Evolutionary conservation across 2,329 filamentous ascomycete genomes (phyloP).

Genomic region (Botrytis squamosa): DNA sequence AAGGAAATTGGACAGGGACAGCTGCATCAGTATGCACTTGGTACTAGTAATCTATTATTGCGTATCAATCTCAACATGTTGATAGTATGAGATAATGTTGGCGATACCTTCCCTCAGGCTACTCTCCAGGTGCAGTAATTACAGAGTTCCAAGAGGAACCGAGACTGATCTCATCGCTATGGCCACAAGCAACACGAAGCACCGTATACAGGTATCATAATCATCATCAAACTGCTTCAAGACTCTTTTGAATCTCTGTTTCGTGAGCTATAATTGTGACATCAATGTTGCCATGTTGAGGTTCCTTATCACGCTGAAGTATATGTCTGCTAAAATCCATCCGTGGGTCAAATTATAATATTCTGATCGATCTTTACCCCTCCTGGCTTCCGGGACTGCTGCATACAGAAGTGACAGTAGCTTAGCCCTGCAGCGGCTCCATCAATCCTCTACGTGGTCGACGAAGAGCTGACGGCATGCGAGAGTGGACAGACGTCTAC

Average conservation of each 20-base stretch:
- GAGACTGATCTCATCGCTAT: not conserved
- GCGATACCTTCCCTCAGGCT: too few species aligned
- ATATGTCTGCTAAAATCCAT: rapidly evolving
- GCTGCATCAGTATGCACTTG: too few species aligned
- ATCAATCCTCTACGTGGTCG: rapidly evolving
- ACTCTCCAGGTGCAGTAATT: not conserved
- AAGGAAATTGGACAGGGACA: too few species aligned
- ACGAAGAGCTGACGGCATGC: rapidly evolving
- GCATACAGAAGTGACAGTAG: not conserved
- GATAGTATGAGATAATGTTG: not conserved
- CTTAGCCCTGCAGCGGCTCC: too few species aligned
- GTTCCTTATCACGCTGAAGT: not conserved
- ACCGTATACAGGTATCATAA: rapidly evolving
- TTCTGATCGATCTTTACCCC: not conserved
- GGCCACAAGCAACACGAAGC: rapidly evolving
- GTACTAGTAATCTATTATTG: too few species aligned
- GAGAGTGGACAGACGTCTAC: not conserved
- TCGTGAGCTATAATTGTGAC: not conserved
- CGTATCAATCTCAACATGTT: not conserved
- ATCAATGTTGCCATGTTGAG: not conserved
- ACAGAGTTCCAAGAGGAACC: rapidly evolving
- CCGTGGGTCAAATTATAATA: not conserved
- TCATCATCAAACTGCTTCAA: rapidly evolving
- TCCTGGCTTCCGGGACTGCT: rapidly evolving
- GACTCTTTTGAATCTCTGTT: not conserved